Evolutionary conservation across 2,329 filamentous ascomycete species (phyloP).

Genomic region (Aspergillus brunneoviolaceus): DNA sequence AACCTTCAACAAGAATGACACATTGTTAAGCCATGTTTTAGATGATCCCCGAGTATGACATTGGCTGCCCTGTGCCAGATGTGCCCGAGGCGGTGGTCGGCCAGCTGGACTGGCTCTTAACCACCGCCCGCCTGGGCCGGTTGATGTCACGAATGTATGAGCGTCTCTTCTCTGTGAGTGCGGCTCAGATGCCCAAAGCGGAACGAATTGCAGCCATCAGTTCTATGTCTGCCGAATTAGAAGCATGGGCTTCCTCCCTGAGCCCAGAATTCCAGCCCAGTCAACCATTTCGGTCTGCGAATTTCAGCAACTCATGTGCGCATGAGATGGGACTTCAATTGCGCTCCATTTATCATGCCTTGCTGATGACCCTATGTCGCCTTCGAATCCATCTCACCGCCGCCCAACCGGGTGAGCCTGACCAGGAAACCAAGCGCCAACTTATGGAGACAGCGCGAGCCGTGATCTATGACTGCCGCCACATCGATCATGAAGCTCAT

Average conservation of each 20-base stretch:
- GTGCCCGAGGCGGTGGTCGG: conserved; percentile 33
- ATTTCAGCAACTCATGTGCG: background rate
- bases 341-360: background rate
- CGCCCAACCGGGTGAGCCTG: background rate
- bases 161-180: conserved; percentile 38
- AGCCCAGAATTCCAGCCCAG: conserved; percentile 24
- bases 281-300: background rate
- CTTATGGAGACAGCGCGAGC: background rate
- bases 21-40: conserved; percentile 14
- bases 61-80: conserved; percentile 37
- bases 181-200: conserved; percentile 20
- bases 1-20: background rate
- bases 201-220: conserved; percentile 23
- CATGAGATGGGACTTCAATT: background rate
- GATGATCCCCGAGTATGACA: conserved; percentile 40
- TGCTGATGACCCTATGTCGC: background rate
- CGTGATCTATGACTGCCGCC: background rate
- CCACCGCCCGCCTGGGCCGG: conserved; percentile 31
- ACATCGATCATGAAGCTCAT: conserved; percentile 19
- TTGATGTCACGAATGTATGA: conserved; percentile 36
- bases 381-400: background rate
- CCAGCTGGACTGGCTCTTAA: conserved; percentile 38
- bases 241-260: conserved; percentile 33
- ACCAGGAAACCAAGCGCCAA: background rate
- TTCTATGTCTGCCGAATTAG: conserved; percentile 25